Base-by-base conservation (phyloP, 2,329 filamentous ascomycete species). In the Pseudocercospora pini-densiflorae region DNA sequence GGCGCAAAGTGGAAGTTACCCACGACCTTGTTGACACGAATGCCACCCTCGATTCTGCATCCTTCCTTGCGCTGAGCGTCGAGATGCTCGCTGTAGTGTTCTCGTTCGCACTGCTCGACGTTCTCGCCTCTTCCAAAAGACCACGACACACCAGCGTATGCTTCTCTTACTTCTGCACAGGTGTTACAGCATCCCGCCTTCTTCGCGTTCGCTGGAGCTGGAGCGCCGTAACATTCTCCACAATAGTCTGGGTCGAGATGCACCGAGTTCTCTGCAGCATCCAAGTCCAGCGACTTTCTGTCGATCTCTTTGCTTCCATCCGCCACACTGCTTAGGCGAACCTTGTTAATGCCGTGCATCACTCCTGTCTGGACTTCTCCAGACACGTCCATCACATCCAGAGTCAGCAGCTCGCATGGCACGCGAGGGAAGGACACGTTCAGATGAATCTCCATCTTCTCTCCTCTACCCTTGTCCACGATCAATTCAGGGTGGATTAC, bases 1-100 rank as follows among this genome's bases (percentile, higher is more conserved):
- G 95, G 95, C 0, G 96, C 95, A 74, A 99, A 91, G 81, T 99
- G 95, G 86, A 99, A 99, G 84, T 99, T 99, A 64, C 95, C 95
- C 62, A 99, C 87, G 27, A 99, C 95, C 83, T 58, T 99, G 86
- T 99, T 99, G 72, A 99, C 96, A 57, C 92, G 92, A 73, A 99
- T 87, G 45, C 89, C 88, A 66, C 95, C 95, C 79, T 97, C 93
- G 70, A 99, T 91, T 59, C 95, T 92, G 81, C 95, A 99, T 66
- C 95, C 95, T 82, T 99, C 96, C 60, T 89, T 87, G 64, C 94
- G 88, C 82, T 98, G 94, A 69, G 88, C 89, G 77, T 97, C 92
- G 66, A 99, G 85, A 74, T 90, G 91, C 80, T 97, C 92, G 68
- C 88, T 88, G 80, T 98, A 99, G 79, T 97, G 94, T 81, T 99